These are phyloP conservation scores for Naganishia liquefaciens DNA, from an alignment of 1,284 basidiomycete species.

Conservation along the genomic window DNA sequence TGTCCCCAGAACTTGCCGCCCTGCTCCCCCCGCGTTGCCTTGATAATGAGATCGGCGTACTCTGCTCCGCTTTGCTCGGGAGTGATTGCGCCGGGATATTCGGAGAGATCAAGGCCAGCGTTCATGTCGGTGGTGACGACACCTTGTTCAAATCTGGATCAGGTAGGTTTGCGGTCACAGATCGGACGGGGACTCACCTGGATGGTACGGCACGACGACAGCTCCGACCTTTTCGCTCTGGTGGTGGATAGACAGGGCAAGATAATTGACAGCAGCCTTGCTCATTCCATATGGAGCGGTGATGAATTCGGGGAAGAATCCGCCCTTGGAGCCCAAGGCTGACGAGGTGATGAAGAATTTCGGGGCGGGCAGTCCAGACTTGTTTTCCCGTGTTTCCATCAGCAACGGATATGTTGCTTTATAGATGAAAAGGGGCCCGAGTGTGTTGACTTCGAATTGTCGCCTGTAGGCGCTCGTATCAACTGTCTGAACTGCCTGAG, in stretches of 20 bases:
- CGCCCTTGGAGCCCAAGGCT: constrained; percentile 9
- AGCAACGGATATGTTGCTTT: constrained; percentile 34
- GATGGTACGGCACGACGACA: constrained; percentile 18
- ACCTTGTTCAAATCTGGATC: neutral
- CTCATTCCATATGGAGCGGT: constrained; percentile 31
- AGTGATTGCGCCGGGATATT: constrained; percentile 4
- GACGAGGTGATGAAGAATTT: constrained; percentile 37
- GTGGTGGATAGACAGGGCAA: constrained; percentile 32
- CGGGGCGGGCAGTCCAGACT: constrained; percentile 1
- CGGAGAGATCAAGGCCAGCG: neutral
- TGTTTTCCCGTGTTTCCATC: neutral
- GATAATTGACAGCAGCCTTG: constrained; percentile 37
- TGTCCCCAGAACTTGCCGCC: constrained; percentile 17
- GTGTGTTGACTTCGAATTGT: constrained; percentile 35
- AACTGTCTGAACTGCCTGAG: too few species aligned
- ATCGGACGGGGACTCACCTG: neutral
- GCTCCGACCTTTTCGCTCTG: constrained; percentile 17
- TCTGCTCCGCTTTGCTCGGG: constrained; percentile 8
- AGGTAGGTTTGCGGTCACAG: neutral
- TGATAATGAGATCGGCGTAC: constrained; percentile 6
- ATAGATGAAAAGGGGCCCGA: constrained; percentile 38
- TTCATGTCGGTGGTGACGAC: constrained; percentile 18
- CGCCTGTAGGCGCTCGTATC: neutral
- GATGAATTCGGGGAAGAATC: constrained; percentile 19
- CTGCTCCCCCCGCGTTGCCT: constrained; percentile 7